Conservation (phyloP, 2,329 filamentous ascomycete species). For the Aureobasidium sp. region DNA sequence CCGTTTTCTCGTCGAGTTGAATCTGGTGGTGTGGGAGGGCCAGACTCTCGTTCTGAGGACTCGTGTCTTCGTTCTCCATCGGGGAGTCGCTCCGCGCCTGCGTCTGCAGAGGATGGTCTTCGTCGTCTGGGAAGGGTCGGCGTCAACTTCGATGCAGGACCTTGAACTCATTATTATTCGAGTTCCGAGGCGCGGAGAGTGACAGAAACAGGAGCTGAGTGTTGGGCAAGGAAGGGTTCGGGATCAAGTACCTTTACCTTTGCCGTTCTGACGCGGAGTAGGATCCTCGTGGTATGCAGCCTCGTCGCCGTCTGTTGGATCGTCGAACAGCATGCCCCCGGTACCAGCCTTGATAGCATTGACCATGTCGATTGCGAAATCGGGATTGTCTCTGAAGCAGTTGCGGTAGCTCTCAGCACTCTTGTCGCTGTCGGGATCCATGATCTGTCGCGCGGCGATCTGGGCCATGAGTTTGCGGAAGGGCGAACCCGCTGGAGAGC, state of each 20-base stretch:
- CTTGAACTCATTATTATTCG: slow-evolving; percentile 14
- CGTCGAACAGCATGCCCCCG: slow-evolving; percentile 43
- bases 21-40: background rate
- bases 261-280: slow-evolving; percentile 28
- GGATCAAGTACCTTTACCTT: slow-evolving; percentile 15
- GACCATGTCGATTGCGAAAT: slow-evolving; percentile 46
- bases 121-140: slow-evolving; percentile 11
- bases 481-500: slow-evolving; percentile 35
- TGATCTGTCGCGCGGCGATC: slow-evolving; percentile 49
- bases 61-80: slow-evolving; percentile 7
- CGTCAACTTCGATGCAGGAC: slow-evolving; percentile 14
- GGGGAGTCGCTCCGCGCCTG: background rate
- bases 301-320: slow-evolving; percentile 39
- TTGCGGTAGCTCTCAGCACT: slow-evolving; percentile 41
- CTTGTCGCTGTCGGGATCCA: slow-evolving; percentile 44
- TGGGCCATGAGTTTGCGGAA: slow-evolving; percentile 43
- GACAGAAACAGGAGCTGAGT: background rate
- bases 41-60: slow-evolving; percentile 2
- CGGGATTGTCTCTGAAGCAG: slow-evolving; percentile 41
- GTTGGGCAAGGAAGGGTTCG: background rate
- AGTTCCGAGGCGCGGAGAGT: background rate
- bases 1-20: slow-evolving; percentile 6
- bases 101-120: background rate
- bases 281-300: slow-evolving; percentile 45
- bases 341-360: slow-evolving; percentile 42